Percentiles rank a stretch among this genome's conserved stretches.
Conservation (phyloP, 192 early-diverging fungal genomes). For the Neocallimastix lanati region DNA sequence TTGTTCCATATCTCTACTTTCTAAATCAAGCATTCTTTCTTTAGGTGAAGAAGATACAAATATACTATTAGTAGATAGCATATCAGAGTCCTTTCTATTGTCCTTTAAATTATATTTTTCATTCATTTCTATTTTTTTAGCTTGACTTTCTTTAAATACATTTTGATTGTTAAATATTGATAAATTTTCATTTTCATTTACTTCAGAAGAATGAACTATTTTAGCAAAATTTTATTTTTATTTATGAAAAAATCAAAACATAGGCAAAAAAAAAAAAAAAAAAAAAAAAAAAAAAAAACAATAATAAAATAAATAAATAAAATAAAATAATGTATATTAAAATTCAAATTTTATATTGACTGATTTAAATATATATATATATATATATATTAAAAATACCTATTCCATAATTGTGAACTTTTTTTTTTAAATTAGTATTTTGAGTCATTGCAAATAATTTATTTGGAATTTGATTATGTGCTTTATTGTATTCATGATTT, state of each 20-base stretch:
- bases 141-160: neutral
- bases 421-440: neutral
- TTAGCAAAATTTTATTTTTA: no score
- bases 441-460: neutral
- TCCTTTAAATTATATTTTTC: neutral
- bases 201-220: neutral
- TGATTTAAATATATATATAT: no score
- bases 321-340: no score
- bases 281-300: no score
- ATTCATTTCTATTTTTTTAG: neutral
- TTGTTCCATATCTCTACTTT: neutral
- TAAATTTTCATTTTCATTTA: neutral
- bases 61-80: neutral
- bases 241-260: no score
- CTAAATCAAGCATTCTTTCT: neutral
- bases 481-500: neutral
- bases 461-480: neutral
- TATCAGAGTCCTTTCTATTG: neutral
- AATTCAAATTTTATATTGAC: no score
- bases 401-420: neutral
- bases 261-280: no score
- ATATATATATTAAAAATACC: neutral
- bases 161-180: neutral
- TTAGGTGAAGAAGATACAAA: neutral
- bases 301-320: no score